These are phyloP conservation scores for Thielaviopsis cerberus DNA, from an alignment of 2,329 filamentous ascomycete species.

Conservation along the genomic window DNA sequence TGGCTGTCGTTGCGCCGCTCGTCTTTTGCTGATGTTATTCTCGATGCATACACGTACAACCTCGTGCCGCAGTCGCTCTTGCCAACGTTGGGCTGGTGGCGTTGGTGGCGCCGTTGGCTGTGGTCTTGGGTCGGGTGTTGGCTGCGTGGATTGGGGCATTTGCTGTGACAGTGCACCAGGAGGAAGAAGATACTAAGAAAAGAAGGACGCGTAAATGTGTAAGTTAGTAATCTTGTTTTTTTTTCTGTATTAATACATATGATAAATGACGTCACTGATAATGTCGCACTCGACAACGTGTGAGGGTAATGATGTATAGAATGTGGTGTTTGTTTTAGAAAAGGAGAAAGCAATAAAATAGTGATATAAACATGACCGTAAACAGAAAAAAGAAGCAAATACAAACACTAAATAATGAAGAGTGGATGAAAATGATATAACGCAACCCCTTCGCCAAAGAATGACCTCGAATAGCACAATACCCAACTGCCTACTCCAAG, in stretches of 20 bases:
- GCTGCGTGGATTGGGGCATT: slow-evolving; percentile 9
- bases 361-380: neutral
- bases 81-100: slow-evolving; percentile 53
- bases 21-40: slow-evolving; percentile 61
- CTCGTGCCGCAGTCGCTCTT: slow-evolving; percentile 60
- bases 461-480: slow-evolving; percentile 3
- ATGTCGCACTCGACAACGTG: neutral
- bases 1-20: slow-evolving; percentile 51
- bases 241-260: neutral
- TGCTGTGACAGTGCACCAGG: slow-evolving; percentile 13
- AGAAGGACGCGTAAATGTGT: slow-evolving; percentile 11
- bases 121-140: slow-evolving; percentile 5
- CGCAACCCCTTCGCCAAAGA: slow-evolving; percentile 1
- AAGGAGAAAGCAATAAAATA: neutral
- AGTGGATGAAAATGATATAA: neutral
- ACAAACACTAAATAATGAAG: neutral
- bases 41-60: slow-evolving; percentile 73
- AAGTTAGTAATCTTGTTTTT: neutral
- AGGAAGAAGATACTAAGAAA: slow-evolving; percentile 22
- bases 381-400: neutral
- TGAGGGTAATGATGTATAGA: neutral
- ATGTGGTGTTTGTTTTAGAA: neutral
- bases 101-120: slow-evolving; percentile 29
- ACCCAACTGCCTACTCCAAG: slow-evolving; percentile 3
- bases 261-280: neutral